Conservation (phyloP, 2,329 filamentous ascomycete species). For the Talaromyces pinophilus region DNA sequence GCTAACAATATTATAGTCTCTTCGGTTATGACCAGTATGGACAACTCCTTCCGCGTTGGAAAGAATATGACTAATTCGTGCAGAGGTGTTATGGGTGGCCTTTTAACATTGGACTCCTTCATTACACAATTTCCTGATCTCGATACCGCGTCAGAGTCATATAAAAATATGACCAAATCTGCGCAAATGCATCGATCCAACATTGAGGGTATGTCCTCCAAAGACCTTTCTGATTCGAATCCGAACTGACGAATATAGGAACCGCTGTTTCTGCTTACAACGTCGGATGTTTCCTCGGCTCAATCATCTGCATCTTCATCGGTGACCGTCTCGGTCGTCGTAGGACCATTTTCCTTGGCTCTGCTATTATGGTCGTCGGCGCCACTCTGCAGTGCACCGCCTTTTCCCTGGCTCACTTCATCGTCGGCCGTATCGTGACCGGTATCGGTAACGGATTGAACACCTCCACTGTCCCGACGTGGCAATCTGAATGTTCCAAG, state of each 20-base stretch:
- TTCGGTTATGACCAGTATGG: constrained; percentile 65
- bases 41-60: neutral
- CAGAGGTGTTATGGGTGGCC: constrained; percentile 69
- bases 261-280: constrained; percentile 49
- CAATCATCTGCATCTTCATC: constrained; percentile 53
- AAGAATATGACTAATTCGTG: constrained; percentile 24
- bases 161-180: constrained; percentile 22
- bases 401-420: constrained; percentile 52
- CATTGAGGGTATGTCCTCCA: constrained; percentile 35
- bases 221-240: neutral
- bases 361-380: constrained; percentile 53
- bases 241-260: constrained; percentile 28
- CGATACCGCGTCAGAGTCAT: constrained; percentile 47
- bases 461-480: constrained; percentile 55
- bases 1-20: constrained; percentile 34
- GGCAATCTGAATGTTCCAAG: constrained; percentile 55
- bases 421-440: constrained; percentile 54
- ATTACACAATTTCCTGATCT: constrained; percentile 57
- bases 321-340: constrained; percentile 56
- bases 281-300: constrained; percentile 54
- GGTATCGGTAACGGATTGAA: constrained; percentile 57
- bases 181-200: constrained; percentile 36
- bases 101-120: constrained; percentile 69
- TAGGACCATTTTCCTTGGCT: constrained; percentile 53
- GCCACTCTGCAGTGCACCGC: constrained; percentile 52